Evolutionary conservation across 2,329 filamentous ascomycete genomes (phyloP), one percentile per base, ranked within the genome.

Genomic region (Paecilomyces dactylethromorphus): DNA sequence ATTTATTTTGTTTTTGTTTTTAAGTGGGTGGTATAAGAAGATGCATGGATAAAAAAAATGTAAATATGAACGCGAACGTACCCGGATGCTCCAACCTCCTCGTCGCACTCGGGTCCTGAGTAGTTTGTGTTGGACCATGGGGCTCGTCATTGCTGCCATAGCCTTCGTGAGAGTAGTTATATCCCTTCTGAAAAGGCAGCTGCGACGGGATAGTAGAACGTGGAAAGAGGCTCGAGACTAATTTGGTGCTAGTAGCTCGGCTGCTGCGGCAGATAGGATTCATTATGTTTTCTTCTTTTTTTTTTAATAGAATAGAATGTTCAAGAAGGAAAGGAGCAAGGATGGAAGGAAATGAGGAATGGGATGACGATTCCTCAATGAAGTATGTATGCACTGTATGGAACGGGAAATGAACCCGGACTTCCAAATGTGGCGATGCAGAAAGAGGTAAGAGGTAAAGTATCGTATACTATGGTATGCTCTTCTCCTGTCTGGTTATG

Each of bases 51-150:
- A n/a, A n/a, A n/a, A n/a, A n/a, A n/a, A n/a, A n/a, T n/a, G n/a
- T n/a, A n/a, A n/a, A n/a, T n/a, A n/a, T n/a, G 24, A 3, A 6
- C 3, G 13, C 6, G 11, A 24, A 56, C n/a, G 15, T 62, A 68
- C 66, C 66, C 55, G 66, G 66, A 58, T 68, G 66, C 49, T 68
- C 65, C 11, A 66, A 62, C 35, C 65, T 59, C 24, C 63, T 58
- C 3, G 66, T 66, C 29, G 59, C 56, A 21, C 56, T 58, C 56
- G 61, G 51, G 12, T 56, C 51, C 13, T 60, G 55, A 21, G 15
- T n/a, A 45, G 35, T 45, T n/a, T 58, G 35, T 8, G 61, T 56
- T 54, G 61, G 22, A 18, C 29, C 31, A 8, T 32, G 18, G 31
- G 57, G 31, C 12, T 66, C 58, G 18, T 58, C 62, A 11, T 62